Evolutionary conservation across 768 basidiomycete species (phyloP), one percentile per base, ranked within the genome.

Genomic region (Podaxis mareebaensis): DNA sequence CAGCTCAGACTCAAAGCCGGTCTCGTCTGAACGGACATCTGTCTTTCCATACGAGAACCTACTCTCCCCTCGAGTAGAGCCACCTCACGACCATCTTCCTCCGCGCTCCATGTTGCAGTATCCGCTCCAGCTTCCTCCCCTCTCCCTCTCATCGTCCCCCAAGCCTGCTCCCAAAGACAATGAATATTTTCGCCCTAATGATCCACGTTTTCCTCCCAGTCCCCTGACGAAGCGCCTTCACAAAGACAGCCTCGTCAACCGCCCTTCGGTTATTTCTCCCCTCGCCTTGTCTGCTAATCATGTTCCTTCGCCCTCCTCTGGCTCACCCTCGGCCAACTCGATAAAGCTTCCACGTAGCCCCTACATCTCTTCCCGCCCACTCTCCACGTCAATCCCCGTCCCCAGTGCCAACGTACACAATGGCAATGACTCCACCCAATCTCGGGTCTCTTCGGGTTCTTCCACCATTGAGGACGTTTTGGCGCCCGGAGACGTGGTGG

Each of bases 401-500:
- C 67, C 76, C 33, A 62, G 78, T 53, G 60, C 68, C 52, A 56
- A 59, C 52, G 49, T 72, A 48, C 66, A 63, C 68, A 64, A 68
- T 26, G 67, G 70, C 73, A 66, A 72, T 48, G 60, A 70, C 46
- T 69, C 75, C 30, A 67, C 70, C 6, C 70, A 72, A 40, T 74
- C 78, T n/a, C 77, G 75, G 17, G 63, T 63, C 55, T 68, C 76
- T 53, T 75, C 75, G 15, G 78, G 77, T 28, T 82, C 83, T 49
- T 80, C 78, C 17, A 67, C 75, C 58, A 68, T 82, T 57, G 82
- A 85, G 64, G 86, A 92, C 71, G 85, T 93, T 62, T 82, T 95
- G 58, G 77, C 76, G 33, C 86, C 85, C 0, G 92, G 92, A 13
- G 93, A 95, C 68, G 66, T 86, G 67, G 85, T 95, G 28, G 91